These are phyloP conservation scores for Phlyctochytrium planicorne DNA, from an alignment of 192 early-diverging fungal genomes.

Conservation along the genomic window DNA sequence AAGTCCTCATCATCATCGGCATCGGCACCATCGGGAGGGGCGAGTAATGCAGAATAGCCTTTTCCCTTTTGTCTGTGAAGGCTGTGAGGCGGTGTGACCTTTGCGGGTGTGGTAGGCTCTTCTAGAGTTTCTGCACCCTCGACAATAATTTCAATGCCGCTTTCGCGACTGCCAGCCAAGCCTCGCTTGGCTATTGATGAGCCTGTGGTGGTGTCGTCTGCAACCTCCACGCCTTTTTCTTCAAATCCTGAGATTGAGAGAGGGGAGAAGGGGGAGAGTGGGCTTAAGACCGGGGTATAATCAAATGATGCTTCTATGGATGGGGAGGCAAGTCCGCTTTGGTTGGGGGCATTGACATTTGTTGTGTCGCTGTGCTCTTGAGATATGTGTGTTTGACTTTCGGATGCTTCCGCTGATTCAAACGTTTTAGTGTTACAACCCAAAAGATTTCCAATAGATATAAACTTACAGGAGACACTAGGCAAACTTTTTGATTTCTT, in stretches of 20 bases:
- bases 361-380: not conserved
- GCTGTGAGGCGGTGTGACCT: not conserved
- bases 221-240: too few species aligned
- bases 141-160: not conserved
- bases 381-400: not conserved
- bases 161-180: too few species aligned
- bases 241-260: too few species aligned
- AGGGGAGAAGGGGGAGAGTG: too few species aligned
- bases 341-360: not conserved
- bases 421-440: too few species aligned
- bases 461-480: constrained; percentile 25
- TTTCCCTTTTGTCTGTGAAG: not conserved
- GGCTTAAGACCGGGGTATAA: not conserved
- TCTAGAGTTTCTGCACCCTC: not conserved
- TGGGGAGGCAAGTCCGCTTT: not conserved
- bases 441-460: too few species aligned
- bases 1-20: not conserved
- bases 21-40: not conserved
- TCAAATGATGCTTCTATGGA: not conserved
- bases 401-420: too few species aligned
- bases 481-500: constrained; percentile 34
- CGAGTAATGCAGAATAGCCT: not conserved
- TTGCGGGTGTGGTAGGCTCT: not conserved
- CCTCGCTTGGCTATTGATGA: too few species aligned
- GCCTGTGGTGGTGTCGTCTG: too few species aligned